Evolutionary conservation across 805 yeast species (phyloP).

Genomic region (Ogataea kodamae): DNA sequence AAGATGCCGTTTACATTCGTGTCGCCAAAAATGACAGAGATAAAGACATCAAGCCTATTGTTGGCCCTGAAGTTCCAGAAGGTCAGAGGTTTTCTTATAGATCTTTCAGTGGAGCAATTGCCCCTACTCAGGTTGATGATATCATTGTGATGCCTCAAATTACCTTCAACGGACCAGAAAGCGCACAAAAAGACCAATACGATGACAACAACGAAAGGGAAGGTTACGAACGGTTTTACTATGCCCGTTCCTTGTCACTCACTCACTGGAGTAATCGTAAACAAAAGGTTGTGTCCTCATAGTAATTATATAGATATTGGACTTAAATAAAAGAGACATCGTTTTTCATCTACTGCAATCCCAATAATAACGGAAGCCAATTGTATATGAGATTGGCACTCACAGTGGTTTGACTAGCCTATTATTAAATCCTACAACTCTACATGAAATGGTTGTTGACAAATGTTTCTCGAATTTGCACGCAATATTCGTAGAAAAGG

Average conservation of each 20-base stretch:
- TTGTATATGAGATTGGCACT: constrained; percentile 41
- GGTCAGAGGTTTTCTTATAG: constrained; percentile 28
- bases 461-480: constrained; percentile 10
- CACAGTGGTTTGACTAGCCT: no score
- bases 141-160: constrained; percentile 31
- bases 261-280: constrained; percentile 26
- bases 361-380: no score
- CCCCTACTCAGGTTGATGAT: constrained; percentile 33
- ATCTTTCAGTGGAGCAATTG: constrained; percentile 30
- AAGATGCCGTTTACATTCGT: constrained; percentile 27
- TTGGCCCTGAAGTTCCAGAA: constrained; percentile 30
- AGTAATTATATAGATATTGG: constrained; percentile 3
- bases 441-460: no score
- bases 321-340: no score
- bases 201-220: constrained; percentile 29
- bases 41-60: constrained; percentile 22
- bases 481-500: constrained; percentile 3
- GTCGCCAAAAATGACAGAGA: constrained; percentile 33
- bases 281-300: constrained; percentile 19
- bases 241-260: constrained; percentile 30
- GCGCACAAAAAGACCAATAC: constrained; percentile 25
- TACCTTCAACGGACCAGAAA: constrained; percentile 28
- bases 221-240: constrained; percentile 28
- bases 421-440: no score
- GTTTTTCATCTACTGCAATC: no score